These are phyloP conservation scores for Diophrys sp. DNA, from an alignment of 73 alveolate genomes.

Conservation along the genomic window DNA sequence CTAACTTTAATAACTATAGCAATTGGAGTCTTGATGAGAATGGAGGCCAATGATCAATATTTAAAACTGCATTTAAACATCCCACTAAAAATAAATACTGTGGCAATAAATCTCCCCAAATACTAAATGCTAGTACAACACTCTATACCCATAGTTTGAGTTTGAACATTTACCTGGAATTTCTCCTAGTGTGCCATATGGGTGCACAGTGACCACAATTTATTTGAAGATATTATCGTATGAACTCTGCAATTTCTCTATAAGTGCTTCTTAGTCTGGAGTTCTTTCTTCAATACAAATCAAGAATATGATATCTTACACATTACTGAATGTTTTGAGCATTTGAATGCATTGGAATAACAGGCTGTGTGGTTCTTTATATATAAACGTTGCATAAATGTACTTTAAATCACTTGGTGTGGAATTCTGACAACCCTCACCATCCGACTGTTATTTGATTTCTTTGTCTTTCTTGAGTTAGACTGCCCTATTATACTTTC, in stretches of 20 bases:
- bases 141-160: constrained; percentile 37
- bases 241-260: background rate
- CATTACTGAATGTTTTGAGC: background rate
- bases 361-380: constrained; percentile 45
- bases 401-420: constrained; percentile 7
- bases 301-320: too few relatives aligned
- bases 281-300: constrained; percentile 55
- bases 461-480: too few relatives aligned
- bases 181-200: constrained; percentile 33
- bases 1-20: too few relatives aligned
- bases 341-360: constrained; percentile 24
- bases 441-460: background rate
- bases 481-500: background rate
- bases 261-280: constrained; percentile 18
- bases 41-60: too few relatives aligned
- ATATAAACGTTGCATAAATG: constrained; percentile 43
- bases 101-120: too few relatives aligned
- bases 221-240: constrained; percentile 16
- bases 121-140: background rate
- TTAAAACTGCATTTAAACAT: too few relatives aligned
- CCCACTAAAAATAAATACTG: too few relatives aligned
- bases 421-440: background rate
- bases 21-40: too few relatives aligned
- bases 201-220: constrained; percentile 38
- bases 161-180: constrained; percentile 65